phyloP scores from a whole-genome alignment of 2,329 filamentous ascomycete species.

The Didymella pomorum region DNA sequence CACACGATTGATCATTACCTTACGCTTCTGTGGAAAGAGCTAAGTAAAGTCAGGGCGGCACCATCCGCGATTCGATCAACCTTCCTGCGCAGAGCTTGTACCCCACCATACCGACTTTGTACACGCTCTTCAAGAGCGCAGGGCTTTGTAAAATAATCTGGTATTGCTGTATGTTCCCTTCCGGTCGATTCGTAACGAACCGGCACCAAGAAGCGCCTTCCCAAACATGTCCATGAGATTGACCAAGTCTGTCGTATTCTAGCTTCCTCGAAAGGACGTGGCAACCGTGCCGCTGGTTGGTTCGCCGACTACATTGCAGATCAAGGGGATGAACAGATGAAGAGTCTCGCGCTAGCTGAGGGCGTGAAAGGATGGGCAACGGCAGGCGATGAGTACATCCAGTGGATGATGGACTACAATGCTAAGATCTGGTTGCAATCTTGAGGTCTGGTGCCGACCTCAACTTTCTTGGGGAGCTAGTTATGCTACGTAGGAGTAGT shows the following conservation, averaged over 20 bases:
- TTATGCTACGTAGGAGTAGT: too few relatives aligned
- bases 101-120: slow-evolving; percentile 5
- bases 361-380: slow-evolving; percentile 5
- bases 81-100: slow-evolving; percentile 7
- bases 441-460: slow-evolving; percentile 1
- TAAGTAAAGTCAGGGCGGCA: slow-evolving; percentile 7
- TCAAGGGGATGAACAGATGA: slow-evolving; percentile 9
- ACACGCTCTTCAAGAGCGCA: slow-evolving; percentile 5
- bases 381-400: slow-evolving; percentile 2
- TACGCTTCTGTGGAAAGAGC: background rate
- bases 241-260: background rate
- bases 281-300: slow-evolving; percentile 6
- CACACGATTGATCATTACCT: background rate
- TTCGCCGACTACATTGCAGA: slow-evolving; percentile 6
- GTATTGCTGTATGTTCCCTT: slow-evolving; percentile 10
- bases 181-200: background rate
- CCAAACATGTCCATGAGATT: slow-evolving; percentile 1
- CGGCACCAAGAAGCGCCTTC: slow-evolving; percentile 6
- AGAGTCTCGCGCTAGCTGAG: slow-evolving; percentile 3
- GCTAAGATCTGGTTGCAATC: slow-evolving; percentile 4
- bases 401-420: slow-evolving; percentile 4
- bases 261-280: slow-evolving; percentile 7
- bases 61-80: slow-evolving; percentile 10
- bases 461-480: too few relatives aligned
- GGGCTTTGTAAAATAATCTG: slow-evolving; percentile 4